Base-by-base conservation (phyloP, 1,284 basidiomycete genomes). In the Sanghuangporus baumii region DNA sequence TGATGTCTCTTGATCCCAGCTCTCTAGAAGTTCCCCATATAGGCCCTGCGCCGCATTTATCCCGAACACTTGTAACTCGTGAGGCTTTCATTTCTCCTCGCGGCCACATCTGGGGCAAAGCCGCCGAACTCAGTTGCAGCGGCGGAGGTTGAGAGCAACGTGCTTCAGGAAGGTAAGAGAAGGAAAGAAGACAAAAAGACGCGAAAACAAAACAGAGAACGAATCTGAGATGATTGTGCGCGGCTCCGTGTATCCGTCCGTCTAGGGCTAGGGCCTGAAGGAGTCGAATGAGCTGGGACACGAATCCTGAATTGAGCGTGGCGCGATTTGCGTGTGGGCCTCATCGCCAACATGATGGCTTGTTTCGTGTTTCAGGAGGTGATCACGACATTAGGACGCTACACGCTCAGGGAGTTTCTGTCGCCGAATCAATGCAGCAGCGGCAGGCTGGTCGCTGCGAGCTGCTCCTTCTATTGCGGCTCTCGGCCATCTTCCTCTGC, bases 381-480 rank as follows among this genome's bases (percentile, higher is more conserved):
- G 52, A 54, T 37, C 48, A 26, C 26, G 48, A 51, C 48, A 51
- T 37, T 34, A 37, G 18, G 16, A 54, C 37, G 52, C 16, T 34
- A 34, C 18, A 54, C 52, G 52, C 16, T 54, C 52, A 54, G 52
- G 52, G 36, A 31, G 34, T 54, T 54, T 40, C 18, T 59, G 16
- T 43, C 57, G 20, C 23, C 57, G 18, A 50, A 50, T 38, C 47
- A 48, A 48, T 40, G 57, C 43, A 52, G 26, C 43, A 18, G 31
- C 34, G 43, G 34, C 31, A 36, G 37, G 31, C 43, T 48, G 20
- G 26, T 46, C 26, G 34, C n/a, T 36, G 50, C 31, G 23, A 16
- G 12, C 26, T 58, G 1, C 34, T 47, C 18, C 57, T 60, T 50
- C 58, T 60, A 48, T 51, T 60, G 47, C 58, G 46, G 40, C 58